Evolutionary conservation across 495 filamentous ascomycete genomes (phyloP).

Genomic region (Neurospora africana): DNA sequence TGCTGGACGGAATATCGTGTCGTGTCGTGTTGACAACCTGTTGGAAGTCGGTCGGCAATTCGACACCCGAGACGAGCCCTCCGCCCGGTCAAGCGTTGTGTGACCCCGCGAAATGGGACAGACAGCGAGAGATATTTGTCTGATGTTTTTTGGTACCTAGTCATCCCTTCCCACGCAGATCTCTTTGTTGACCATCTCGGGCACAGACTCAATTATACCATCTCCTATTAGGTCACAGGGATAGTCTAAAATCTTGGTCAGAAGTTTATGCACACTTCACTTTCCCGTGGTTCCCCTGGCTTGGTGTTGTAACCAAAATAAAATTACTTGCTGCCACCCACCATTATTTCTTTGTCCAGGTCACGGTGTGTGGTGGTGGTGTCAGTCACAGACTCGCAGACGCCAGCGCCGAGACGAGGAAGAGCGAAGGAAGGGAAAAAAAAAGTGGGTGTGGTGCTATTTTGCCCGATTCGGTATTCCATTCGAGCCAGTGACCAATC

Average conservation of each 20-base stretch:
- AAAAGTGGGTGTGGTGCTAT: background rate
- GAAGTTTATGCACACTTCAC: background rate
- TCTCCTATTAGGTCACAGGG: background rate
- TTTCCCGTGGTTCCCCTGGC: background rate
- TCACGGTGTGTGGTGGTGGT: background rate
- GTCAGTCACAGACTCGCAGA: background rate
- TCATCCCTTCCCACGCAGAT: background rate
- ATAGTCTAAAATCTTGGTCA: background rate
- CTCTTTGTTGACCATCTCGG: background rate
- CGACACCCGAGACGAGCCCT: too few species aligned
- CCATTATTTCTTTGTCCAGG: background rate
- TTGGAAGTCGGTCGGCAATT: too few species aligned
- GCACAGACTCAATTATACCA: background rate
- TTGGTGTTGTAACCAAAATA: background rate
- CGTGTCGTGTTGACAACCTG: too few species aligned
- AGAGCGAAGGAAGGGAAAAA: background rate
- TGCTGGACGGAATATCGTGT: background rate
- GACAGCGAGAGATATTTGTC: background rate
- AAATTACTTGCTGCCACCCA: background rate
- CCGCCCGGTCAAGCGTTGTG: background rate
- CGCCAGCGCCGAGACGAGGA: background rate
- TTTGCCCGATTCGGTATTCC: slow-evolving; percentile 2
- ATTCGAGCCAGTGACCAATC: slow-evolving; percentile 3
- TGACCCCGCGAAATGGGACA: background rate
- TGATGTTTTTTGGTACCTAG: background rate